A percentile compares a stretch with the other conserved stretches of the same genome.
These are phyloP conservation scores for Lepidium sativum DNA, from an alignment of 345 rosid genomes.

Conservation along the genomic window DNA sequence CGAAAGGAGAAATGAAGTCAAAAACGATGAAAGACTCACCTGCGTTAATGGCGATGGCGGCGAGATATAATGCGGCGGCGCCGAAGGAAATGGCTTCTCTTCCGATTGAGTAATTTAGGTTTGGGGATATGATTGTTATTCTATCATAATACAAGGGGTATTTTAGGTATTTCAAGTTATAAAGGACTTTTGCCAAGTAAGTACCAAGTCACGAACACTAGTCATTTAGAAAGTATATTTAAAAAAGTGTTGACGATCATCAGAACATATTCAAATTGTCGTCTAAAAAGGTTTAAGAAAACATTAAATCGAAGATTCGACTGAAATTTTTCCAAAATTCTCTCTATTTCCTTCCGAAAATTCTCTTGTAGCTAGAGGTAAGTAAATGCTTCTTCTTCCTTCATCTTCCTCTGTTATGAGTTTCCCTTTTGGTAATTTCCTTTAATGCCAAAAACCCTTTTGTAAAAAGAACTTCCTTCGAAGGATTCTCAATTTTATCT, in stretches of 20 bases:
- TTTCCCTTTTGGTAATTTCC: neutral
- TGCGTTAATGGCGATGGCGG: neutral
- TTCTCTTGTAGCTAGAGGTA: neutral
- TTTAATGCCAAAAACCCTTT: neutral
- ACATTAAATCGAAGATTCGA: neutral
- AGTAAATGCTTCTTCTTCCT: neutral
- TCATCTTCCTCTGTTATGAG: conserved; percentile 6
- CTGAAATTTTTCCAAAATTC: neutral
- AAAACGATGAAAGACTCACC: neutral
- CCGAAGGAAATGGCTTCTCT: neutral
- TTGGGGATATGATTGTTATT: neutral
- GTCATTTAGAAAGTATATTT: neutral
- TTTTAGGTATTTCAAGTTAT: neutral
- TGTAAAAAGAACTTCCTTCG: neutral
- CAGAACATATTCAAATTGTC: neutral
- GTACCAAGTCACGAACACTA: neutral
- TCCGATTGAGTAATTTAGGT: neutral
- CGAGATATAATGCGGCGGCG: neutral
- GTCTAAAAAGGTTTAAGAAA: neutral
- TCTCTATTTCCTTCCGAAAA: neutral
- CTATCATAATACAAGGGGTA: neutral
- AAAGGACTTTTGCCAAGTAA: neutral
- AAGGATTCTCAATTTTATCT: neutral
- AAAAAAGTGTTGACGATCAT: neutral
- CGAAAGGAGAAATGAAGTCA: neutral